Conservation (phyloP, 2,329 filamentous ascomycete genomes). For the Samsoniella hepiali region DNA sequence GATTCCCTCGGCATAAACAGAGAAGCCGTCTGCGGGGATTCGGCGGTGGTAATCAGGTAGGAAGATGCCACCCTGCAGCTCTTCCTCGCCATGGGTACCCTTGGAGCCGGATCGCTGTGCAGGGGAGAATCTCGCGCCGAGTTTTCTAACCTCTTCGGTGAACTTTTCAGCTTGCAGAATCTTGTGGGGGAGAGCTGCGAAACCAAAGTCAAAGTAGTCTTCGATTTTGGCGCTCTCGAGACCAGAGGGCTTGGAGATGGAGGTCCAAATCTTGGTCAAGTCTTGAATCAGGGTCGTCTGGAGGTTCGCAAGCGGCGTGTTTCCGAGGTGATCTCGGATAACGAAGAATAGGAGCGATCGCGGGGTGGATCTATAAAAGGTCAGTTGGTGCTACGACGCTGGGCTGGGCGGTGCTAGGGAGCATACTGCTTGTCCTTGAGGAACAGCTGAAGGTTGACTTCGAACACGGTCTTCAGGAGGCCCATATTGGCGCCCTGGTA, state of each 20-base stretch:
- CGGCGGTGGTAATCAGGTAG: constrained; percentile 91
- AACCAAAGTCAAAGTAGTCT: constrained; percentile 98
- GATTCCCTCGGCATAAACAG: constrained; percentile 85
- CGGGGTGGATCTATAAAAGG: constrained; percentile 64
- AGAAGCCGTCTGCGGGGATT: constrained; percentile 96
- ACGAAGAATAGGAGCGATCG: constrained; percentile 96
- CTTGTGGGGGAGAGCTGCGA: constrained; percentile 93
- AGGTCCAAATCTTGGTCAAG: constrained; percentile 85
- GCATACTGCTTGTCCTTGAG: constrained; percentile 88
- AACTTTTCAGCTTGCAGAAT: constrained; percentile 94
- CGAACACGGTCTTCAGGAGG: constrained; percentile 95
- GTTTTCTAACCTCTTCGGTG: constrained; percentile 70
- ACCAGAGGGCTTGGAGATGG: constrained; percentile 85
- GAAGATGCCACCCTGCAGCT: constrained; percentile 77
- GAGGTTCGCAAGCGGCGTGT: constrained; percentile 84
- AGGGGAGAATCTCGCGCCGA: constrained; percentile 77
- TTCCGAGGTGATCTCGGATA: constrained; percentile 93
- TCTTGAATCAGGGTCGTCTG: constrained; percentile 89
- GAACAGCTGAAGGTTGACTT: constrained; percentile 96
- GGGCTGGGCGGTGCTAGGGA: background rate
- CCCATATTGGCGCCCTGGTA: constrained; percentile 99
- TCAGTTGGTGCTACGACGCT: constrained; percentile 22
- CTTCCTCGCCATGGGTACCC: constrained; percentile 63
- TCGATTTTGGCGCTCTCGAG: constrained; percentile 86
- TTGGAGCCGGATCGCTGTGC: constrained; percentile 70